Conservation (phyloP, 768 basidiomycete species). For the Rhizopogon vinicolor region DNA sequence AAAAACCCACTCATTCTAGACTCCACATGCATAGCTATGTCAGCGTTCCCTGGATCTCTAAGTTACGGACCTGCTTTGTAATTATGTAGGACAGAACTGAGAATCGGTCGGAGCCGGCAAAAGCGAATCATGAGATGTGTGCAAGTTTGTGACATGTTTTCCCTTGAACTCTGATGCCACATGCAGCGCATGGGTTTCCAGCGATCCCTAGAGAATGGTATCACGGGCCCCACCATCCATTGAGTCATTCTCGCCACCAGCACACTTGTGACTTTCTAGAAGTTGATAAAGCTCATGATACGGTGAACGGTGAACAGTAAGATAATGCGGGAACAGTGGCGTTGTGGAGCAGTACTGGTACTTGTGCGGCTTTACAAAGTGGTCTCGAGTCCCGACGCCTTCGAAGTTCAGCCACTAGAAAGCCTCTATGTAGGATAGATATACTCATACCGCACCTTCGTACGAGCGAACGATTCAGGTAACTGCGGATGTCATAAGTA, state of each 20-base stretch:
- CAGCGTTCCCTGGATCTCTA: background rate
- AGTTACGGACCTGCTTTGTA: background rate
- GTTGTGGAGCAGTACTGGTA: constrained; percentile 8
- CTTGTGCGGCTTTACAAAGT: background rate
- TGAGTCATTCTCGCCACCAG: background rate
- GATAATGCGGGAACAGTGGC: constrained; percentile 18
- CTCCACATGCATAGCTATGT: background rate
- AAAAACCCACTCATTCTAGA: background rate
- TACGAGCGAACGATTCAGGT: background rate
- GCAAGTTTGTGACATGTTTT: background rate
- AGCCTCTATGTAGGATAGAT: background rate
- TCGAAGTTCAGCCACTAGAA: background rate
- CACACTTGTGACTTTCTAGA: constrained; percentile 1
- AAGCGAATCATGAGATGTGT: background rate
- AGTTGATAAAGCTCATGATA: background rate
- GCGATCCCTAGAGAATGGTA: background rate
- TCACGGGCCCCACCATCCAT: background rate
- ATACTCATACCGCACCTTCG: background rate
- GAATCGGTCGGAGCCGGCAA: constrained; percentile 1
- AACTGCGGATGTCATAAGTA: background rate
- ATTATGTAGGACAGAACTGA: background rate
- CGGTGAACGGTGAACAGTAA: background rate
- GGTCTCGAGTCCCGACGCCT: background rate
- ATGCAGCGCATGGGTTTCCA: background rate
- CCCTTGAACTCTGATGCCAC: background rate